Evolutionary conservation across 768 basidiomycete genomes (phyloP).

Genomic region (Sporobolomyces pararoseus): DNA sequence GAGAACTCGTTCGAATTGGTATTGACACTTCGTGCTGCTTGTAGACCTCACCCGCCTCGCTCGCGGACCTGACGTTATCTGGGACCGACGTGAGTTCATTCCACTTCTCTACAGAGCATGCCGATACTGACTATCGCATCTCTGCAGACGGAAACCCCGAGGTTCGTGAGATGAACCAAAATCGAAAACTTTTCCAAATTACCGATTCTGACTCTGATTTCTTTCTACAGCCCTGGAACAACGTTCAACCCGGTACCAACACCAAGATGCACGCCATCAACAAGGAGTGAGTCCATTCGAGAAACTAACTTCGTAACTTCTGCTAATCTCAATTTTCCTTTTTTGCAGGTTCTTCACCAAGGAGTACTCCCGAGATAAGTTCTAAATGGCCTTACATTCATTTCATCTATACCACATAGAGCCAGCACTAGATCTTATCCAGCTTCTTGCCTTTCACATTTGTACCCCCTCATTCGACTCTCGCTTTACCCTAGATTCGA

Average conservation of each 20-base stretch:
- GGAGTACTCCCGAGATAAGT: constrained; percentile 18
- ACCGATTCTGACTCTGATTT: background rate
- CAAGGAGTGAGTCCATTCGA: constrained; percentile 15
- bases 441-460: background rate
- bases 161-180: constrained; percentile 15
- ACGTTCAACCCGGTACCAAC: constrained; percentile 42
- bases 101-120: background rate
- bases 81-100: constrained; percentile 20
- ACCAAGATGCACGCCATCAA: constrained; percentile 42
- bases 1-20: too few relatives aligned
- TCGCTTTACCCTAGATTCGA: too few relatives aligned
- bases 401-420: background rate
- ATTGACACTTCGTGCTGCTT: too few relatives aligned
- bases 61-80: constrained; percentile 28
- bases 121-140: background rate
- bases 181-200: background rate
- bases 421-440: background rate
- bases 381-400: constrained; percentile 1
- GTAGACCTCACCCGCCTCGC: constrained; percentile 40
- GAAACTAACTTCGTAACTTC: background rate
- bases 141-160: constrained; percentile 39
- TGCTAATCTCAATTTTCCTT: background rate
- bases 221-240: constrained; percentile 39
- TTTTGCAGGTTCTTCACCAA: constrained; percentile 7
- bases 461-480: constrained; percentile 9